Evolutionary conservation across 2,329 filamentous ascomycete genomes (phyloP).

Genomic region (Dothideomycetes sp.): DNA sequence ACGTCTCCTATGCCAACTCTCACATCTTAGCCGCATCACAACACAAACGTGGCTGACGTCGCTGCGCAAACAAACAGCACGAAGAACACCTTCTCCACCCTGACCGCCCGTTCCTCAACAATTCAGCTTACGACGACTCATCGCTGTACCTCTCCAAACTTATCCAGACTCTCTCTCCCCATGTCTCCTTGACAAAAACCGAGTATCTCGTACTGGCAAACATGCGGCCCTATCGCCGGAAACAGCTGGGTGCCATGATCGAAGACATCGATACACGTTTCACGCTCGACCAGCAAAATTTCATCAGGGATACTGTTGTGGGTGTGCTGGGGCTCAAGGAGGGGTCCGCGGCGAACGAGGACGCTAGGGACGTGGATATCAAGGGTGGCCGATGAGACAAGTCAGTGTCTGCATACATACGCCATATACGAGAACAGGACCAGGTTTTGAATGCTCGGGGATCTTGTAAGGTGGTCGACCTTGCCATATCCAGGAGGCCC

Average conservation of each 20-base stretch:
- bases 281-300: slow-evolving; percentile 19
- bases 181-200: slow-evolving; percentile 22
- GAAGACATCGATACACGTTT: slow-evolving; percentile 23
- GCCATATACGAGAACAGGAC: too few species aligned
- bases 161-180: slow-evolving; percentile 15
- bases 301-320: slow-evolving; percentile 18
- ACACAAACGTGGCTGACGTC: too few species aligned
- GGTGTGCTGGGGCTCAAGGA: slow-evolving; percentile 10
- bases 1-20: too few species aligned
- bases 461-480: too few species aligned
- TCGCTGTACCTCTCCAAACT: slow-evolving; percentile 16
- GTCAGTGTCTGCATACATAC: too few species aligned
- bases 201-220: slow-evolving; percentile 24
- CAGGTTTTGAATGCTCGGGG: too few species aligned
- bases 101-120: slow-evolving; percentile 12
- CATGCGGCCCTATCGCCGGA: slow-evolving; percentile 19
- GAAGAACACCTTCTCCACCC: slow-evolving; percentile 12
- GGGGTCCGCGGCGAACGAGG: not conserved
- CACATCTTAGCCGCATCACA: too few species aligned
- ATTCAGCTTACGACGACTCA: slow-evolving; percentile 14
- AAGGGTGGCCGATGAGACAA: slow-evolving; percentile 1
- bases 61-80: slow-evolving; percentile 9
- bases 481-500: too few species aligned
- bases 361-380: not conserved
- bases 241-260: slow-evolving; percentile 24